Percentiles rank a stretch among this genome's conserved stretches.
Evolutionary conservation across 345 rosid genomes (phyloP).

Genomic region (Aethionema arabicum): DNA sequence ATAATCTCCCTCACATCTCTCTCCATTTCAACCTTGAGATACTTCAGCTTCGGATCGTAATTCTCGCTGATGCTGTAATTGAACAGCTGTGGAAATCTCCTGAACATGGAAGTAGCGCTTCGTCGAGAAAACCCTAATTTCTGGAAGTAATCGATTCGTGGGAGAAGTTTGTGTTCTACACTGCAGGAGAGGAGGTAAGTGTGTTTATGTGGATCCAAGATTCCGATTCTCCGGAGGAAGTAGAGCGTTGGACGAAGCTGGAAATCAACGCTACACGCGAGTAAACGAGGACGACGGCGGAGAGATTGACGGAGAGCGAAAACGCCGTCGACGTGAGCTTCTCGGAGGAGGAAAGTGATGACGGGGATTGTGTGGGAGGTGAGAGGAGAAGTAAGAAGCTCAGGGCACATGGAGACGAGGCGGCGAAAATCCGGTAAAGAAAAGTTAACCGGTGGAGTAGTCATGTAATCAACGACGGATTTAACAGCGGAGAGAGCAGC

Average conservation of each 20-base stretch:
- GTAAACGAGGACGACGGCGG: constrained; percentile 78
- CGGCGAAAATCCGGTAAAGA: constrained; percentile 58
- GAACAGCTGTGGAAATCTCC: constrained; percentile 79
- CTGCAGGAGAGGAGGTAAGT: constrained; percentile 78
- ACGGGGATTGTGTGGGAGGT: constrained; percentile 48
- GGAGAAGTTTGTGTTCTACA: constrained; percentile 68
- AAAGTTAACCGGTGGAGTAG: constrained; percentile 50
- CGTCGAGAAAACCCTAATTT: constrained; percentile 60
- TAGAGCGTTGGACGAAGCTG: constrained; percentile 73
- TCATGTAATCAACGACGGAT: constrained; percentile 63
- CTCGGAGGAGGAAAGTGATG: constrained; percentile 93
- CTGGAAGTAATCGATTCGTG: constrained; percentile 63
- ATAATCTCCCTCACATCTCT: constrained; percentile 74
- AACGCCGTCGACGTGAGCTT: constrained; percentile 52
- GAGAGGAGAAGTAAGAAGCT: constrained; percentile 48
- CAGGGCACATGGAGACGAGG: constrained; percentile 73
- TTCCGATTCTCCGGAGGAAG: constrained; percentile 80
- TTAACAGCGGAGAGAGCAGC: constrained; percentile 49
- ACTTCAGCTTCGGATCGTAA: constrained; percentile 65
- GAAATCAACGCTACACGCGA: constrained; percentile 57
- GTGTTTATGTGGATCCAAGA: constrained; percentile 59
- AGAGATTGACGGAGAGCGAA: constrained; percentile 55
- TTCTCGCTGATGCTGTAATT: constrained; percentile 67
- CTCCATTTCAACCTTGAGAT: constrained; percentile 78
- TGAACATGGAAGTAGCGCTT: constrained; percentile 58